Base-by-base conservation (phyloP, 352 stramenopile genomes). In the Phytopythium delawarense region DNA sequence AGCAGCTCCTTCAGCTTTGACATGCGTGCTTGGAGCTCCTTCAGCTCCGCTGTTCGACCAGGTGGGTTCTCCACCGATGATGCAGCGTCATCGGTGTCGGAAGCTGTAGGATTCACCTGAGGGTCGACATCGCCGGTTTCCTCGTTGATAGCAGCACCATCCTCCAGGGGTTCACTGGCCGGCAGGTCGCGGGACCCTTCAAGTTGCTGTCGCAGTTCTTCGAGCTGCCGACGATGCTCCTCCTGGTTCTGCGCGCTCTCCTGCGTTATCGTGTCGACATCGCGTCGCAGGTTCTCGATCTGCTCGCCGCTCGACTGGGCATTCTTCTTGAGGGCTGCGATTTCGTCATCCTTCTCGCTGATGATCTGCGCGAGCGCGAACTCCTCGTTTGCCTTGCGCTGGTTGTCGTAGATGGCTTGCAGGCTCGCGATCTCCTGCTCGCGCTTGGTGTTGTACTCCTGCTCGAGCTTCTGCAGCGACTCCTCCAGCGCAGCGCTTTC, bases 351-450 rank as follows among this genome's bases (percentile, higher is more conserved):
- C 12, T 74, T 78, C 11, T 74, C 67, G 6, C 61, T 59, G 21
- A 88, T 57, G 25, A 80, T 39, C 15, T 75, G 62, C 61, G 79
- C 69, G 62, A 89, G 73, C 61, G 79, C 69, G 62, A 89, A 72
- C 28, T 76, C 69, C 28, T 79, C 72, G 54, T 78, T 74, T 32
- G 75, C 65, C 15, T 76, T 68, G 48, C 64, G 72, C 57, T 85
- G 72, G 25, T 70, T 59, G 13, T 78, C 70, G 16, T 67, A 60
- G 30, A 65, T 51, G 5, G 61, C n/a, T 34, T 84, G 63, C 21
- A 84, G 57, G 25, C 66, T 44, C 2, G 66, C 61, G 35, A 87
- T 63, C 50, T 88, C 75, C 34, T 71, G 66, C 49, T 87, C 73
- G 23, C 71, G 69, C 0, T 61, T 57, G 1, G 53, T 40, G 23